Conservation (phyloP, 805 yeast species). For the Kodamaea neixiangensis region DNA sequence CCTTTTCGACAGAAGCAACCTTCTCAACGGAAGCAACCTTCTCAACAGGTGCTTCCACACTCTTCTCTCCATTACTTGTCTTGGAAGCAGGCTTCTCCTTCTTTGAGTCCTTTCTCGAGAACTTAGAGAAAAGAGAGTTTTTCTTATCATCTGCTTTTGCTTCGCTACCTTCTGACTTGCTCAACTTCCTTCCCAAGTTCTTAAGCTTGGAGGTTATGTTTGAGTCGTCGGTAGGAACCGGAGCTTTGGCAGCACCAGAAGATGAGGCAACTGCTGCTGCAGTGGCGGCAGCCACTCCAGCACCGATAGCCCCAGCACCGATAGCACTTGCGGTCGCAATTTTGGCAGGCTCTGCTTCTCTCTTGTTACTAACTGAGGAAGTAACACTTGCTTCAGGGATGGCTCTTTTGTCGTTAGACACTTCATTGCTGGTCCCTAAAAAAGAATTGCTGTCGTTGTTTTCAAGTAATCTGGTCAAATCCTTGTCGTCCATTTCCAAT, state of each 20-base stretch:
- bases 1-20: not conserved
- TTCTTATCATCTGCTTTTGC: constrained; percentile 3
- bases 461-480: constrained; percentile 18
- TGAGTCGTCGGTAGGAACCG: not conserved
- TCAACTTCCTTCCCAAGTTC: constrained; percentile 18
- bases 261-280: constrained; percentile 23
- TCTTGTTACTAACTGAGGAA: constrained; percentile 7
- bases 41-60: constrained; percentile 3
- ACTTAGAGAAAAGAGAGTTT: constrained; percentile 5
- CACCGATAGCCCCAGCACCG: constrained; percentile 20
- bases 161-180: constrained; percentile 12
- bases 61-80: not conserved
- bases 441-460: constrained; percentile 19
- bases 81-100: constrained; percentile 3
- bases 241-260: constrained; percentile 18
- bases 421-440: constrained; percentile 29
- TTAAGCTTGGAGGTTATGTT: constrained; percentile 15
- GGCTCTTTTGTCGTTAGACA: constrained; percentile 25
- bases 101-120: constrained; percentile 8
- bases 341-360: constrained; percentile 12
- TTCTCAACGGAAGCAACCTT: not conserved
- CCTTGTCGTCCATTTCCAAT: constrained; percentile 34
- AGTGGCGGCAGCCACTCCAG: constrained; percentile 32
- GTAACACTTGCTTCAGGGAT: constrained; percentile 7
- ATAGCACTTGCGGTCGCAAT: constrained; percentile 18